Base-by-base conservation (phyloP, 768 basidiomycete species). In the Hericium alpestre region DNA sequence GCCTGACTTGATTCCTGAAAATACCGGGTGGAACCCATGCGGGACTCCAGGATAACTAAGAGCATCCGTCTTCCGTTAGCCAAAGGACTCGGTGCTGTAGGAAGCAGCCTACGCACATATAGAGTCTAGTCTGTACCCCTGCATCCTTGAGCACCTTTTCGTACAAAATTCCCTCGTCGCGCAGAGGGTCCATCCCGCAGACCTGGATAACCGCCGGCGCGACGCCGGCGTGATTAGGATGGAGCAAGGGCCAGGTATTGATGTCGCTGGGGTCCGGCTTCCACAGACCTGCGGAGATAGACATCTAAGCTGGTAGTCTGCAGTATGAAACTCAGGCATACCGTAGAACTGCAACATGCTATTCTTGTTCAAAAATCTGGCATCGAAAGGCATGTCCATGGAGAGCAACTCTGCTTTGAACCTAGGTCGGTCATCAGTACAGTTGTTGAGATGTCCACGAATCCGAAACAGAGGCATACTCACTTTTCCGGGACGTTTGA, bases 21-120 rank as follows among this genome's bases (percentile, higher is more conserved):
- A 22, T 4, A 25, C 16, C 38, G 16, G 20, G 9, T 50, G 20
- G 27, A 58, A 58, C 5, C 22, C 41, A 48, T 58, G 57, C 37
- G 57, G 57, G 5, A 54, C 25, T 2, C 57, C 57, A 12, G 57
- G 54, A 39, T 58, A 58, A 38, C 57, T 58, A 41, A n/a, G 8
- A 32, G 43, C 22, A 15, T 22, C 7, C 16, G 43, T 8, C n/a
- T 10, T 32, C 32, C 9, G 6, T 32, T 32, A 32, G 32, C 32
- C 32, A 32, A 6, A 32, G 32, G 32, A 10, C 6, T 32, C 9
- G 5, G 9, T 32, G 32, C 32, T 10, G 32, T 32, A 32, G 8
- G 32, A 10, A 32, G 32, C 32, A 10, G 32, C 32, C 32, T 7
- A 32, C 55, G n/a, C 32, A 56, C 55, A 49, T 20, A 23, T 56